Evolutionary conservation across 176 grass and related monocot genomes (phyloP).

Genomic region (Zoysia japonica): DNA sequence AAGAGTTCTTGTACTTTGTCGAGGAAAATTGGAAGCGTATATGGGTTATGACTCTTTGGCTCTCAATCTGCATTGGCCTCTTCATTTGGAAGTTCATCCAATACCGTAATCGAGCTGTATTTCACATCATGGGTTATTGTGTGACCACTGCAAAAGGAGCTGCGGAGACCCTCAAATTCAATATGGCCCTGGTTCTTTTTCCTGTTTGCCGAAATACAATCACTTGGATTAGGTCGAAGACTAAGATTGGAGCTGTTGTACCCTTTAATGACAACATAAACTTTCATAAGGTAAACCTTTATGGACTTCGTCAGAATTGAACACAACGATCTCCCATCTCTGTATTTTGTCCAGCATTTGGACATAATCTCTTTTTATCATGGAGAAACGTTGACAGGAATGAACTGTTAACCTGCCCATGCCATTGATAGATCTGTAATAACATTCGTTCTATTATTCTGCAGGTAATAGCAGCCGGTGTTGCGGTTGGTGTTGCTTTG

Average conservation of each 20-base stretch:
- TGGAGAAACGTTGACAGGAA: not conserved
- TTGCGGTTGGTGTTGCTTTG: conserved; percentile 67
- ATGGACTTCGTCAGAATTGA: not conserved
- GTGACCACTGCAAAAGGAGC: conserved; percentile 73
- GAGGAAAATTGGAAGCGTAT: conserved; percentile 92
- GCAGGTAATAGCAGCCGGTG: conserved; percentile 86
- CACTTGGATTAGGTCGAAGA: conserved; percentile 82
- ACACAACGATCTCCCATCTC: not conserved
- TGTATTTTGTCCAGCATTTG: not conserved
- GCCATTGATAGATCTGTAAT: not conserved
- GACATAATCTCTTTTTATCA: not conserved
- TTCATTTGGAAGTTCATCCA: conserved; percentile 92
- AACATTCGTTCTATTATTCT: conserved; percentile 15
- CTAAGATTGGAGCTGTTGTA: conserved; percentile 64
- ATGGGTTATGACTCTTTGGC: conserved; percentile 80
- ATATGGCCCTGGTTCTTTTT: conserved; percentile 81
- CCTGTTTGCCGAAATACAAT: conserved; percentile 84
- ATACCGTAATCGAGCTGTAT: conserved; percentile 76
- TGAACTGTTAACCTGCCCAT: not conserved
- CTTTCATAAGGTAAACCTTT: conserved; percentile 66
- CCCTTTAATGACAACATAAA: conserved; percentile 96
- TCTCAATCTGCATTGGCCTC: conserved; percentile 67
- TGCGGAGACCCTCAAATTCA: conserved; percentile 85
- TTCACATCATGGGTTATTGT: conserved; percentile 83
- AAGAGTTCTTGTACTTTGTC: conserved; percentile 64